Conservation (phyloP, 352 stramenopile genomes). For the Phytophthora sansomeana region DNA sequence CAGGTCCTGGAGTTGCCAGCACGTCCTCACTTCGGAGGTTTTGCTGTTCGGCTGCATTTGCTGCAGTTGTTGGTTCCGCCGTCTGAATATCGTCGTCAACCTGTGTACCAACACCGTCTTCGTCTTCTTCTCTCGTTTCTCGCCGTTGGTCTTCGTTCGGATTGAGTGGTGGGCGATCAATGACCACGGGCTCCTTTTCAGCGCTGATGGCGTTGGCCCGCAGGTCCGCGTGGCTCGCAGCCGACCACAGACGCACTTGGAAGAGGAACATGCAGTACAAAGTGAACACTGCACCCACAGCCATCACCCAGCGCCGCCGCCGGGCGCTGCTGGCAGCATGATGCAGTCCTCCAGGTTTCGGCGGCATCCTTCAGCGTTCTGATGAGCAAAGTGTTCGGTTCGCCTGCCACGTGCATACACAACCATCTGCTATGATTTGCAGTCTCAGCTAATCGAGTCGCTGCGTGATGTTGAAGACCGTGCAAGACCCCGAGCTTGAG, state of each 20-base stretch:
- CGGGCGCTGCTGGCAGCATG: conserved; percentile 13
- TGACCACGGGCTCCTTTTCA: conserved; percentile 4
- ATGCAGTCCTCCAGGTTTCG: conserved; percentile 17
- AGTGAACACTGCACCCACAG: conserved; percentile 10
- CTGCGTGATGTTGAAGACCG: too few species aligned
- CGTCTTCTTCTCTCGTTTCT: conserved; percentile 2
- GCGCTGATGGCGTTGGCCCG: conserved; percentile 35
- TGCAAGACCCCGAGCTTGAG: too few species aligned
- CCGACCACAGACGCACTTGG: conserved; percentile 39
- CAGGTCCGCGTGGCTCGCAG: conserved; percentile 28
- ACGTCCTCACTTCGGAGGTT: conserved; percentile 16
- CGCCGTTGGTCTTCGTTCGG: conserved; percentile 1
- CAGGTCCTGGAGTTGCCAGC: conserved; percentile 15
- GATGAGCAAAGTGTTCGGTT: conserved; percentile 17
- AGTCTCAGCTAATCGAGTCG: too few species aligned
- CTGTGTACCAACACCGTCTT: not conserved
- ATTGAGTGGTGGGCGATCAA: conserved; percentile 14
- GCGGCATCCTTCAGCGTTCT: conserved; percentile 14
- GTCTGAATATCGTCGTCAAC: not conserved
- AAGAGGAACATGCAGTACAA: conserved; percentile 37
- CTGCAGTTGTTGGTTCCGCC: not conserved
- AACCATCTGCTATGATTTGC: too few species aligned
- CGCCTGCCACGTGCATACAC: conserved; percentile 11
- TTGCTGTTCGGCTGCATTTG: conserved; percentile 12
- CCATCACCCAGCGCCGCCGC: conserved; percentile 30